Percentiles rank a stretch among this genome's conserved stretches.
Conservation (phyloP, 2,329 filamentous ascomycete species). For the Acrodontium crateriforme region DNA sequence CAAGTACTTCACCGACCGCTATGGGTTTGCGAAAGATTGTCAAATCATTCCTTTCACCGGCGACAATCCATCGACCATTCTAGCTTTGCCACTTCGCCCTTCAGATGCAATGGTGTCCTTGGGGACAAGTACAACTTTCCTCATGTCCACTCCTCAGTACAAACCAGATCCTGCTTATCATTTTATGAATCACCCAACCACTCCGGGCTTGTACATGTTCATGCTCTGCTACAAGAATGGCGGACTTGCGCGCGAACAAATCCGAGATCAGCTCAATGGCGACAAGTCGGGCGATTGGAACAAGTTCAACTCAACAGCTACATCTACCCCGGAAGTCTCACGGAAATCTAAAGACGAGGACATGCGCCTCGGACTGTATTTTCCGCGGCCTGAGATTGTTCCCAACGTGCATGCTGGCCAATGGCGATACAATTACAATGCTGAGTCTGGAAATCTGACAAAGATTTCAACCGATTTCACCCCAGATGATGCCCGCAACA, state of each 20-base stretch:
- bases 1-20: conserved; percentile 63
- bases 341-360: conserved; percentile 37
- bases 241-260: conserved; percentile 76
- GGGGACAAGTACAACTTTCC: conserved; percentile 89
- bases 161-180: conserved; percentile 82
- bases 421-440: conserved; percentile 61
- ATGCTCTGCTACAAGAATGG: conserved; percentile 99
- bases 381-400: conserved; percentile 88
- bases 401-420: conserved; percentile 77
- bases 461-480: conserved; percentile 31
- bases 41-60: conserved; percentile 78
- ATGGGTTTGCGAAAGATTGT: conserved; percentile 63
- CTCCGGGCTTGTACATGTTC: conserved; percentile 89
- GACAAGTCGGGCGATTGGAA: conserved; percentile 49
- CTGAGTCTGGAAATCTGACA: conserved; percentile 33
- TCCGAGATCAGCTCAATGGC: conserved; percentile 64
- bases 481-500: conserved; percentile 59
- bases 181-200: conserved; percentile 96
- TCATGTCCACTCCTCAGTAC: conserved; percentile 92
- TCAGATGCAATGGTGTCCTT: conserved; percentile 90
- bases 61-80: conserved; percentile 91
- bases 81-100: conserved; percentile 72
- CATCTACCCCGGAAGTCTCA: conserved; percentile 55
- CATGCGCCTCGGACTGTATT: conserved; percentile 84
- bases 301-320: conserved; percentile 61